A percentile compares a stretch with the other conserved stretches of the same genome.
phyloP scores from a whole-genome alignment of 805 yeast species.

The Sugiyamaella smithiae region DNA sequence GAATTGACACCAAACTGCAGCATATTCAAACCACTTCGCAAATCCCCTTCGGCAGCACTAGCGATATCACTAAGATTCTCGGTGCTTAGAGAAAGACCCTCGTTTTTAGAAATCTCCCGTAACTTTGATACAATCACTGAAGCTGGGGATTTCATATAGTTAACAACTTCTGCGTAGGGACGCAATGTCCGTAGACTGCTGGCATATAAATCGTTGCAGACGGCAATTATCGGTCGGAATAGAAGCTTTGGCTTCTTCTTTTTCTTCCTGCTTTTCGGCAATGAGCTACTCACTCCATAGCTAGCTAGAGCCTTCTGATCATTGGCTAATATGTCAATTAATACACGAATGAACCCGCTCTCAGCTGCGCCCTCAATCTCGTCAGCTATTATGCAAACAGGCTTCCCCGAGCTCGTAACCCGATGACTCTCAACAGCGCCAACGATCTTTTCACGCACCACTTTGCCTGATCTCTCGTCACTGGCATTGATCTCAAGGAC shows the following conservation, averaged over 20 bases:
- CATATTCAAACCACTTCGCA: conserved; percentile 79
- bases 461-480: conserved; percentile 66
- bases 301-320: conserved; percentile 54
- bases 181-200: conserved; percentile 72
- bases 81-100: conserved; percentile 48
- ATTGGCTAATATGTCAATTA: conserved; percentile 54
- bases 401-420: conserved; percentile 55
- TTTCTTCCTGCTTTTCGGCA: conserved; percentile 25
- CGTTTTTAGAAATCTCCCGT: conserved; percentile 53
- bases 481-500: conserved; percentile 84
- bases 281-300: conserved; percentile 19
- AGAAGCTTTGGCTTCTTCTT: conserved; percentile 45
- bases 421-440: conserved; percentile 66
- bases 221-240: conserved; percentile 82
- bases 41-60: conserved; percentile 72
- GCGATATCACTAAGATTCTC: conserved; percentile 62
- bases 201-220: conserved; percentile 84
- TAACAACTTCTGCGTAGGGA: conserved; percentile 66
- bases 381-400: conserved; percentile 81
- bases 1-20: conserved; percentile 59
- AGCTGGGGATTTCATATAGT: conserved; percentile 58
- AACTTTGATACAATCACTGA: conserved; percentile 46
- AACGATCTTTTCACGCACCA: conserved; percentile 51
- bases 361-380: conserved; percentile 84
- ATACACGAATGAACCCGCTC: conserved; percentile 48